These are phyloP conservation scores for Aspergillus baeticus DNA, from an alignment of 495 filamentous ascomycete species.

Conservation along the genomic window DNA sequence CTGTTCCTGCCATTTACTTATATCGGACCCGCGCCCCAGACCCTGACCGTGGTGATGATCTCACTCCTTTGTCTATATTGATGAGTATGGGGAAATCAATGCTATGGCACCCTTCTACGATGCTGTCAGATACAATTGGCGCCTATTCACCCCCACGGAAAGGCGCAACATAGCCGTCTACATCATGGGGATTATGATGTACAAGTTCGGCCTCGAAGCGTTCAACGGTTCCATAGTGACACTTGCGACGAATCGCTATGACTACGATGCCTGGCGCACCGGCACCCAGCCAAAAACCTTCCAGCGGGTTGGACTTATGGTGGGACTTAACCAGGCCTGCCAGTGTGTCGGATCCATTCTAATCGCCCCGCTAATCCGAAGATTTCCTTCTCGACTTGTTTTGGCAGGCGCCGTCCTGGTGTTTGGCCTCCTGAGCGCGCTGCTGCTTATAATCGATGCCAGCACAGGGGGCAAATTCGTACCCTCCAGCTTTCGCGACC, in stretches of 20 bases:
- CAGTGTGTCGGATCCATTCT: constrained; percentile 46
- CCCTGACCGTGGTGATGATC: background rate
- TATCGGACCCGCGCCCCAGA: constrained; percentile 1
- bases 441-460: constrained; percentile 27
- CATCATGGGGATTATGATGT: constrained; percentile 31
- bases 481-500: constrained; percentile 17
- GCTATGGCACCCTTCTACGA: constrained; percentile 16
- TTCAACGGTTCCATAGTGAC: constrained; percentile 44
- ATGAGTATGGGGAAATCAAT: constrained; percentile 12
- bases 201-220: constrained; percentile 47
- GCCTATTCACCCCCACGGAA: constrained; percentile 29
- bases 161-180: constrained; percentile 42
- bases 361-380: constrained; percentile 43
- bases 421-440: constrained; percentile 38
- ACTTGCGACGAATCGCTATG: constrained; percentile 45
- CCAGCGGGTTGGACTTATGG: constrained; percentile 41
- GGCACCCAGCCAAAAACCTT: constrained; percentile 35
- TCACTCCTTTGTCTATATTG: background rate
- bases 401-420: constrained; percentile 34
- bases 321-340: constrained; percentile 43
- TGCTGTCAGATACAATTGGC: constrained; percentile 14
- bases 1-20: constrained; percentile 1
- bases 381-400: constrained; percentile 38
- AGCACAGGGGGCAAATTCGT: constrained; percentile 39
- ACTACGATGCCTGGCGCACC: constrained; percentile 29